phyloP scores from a whole-genome alignment of 768 basidiomycete species.

The Russula ochroleuca region DNA sequence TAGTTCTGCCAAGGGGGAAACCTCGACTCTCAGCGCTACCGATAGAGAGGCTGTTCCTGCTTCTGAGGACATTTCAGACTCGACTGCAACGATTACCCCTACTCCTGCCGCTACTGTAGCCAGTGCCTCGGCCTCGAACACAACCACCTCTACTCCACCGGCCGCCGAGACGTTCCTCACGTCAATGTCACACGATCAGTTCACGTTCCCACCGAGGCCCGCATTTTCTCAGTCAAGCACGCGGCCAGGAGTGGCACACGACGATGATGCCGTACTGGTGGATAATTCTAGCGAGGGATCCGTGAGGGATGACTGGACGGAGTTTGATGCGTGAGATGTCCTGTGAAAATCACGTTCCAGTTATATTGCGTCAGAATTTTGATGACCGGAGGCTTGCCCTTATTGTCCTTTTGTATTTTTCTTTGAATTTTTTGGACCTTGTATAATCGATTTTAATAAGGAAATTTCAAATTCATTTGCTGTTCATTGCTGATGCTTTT shows the following conservation, averaged over 20 bases:
- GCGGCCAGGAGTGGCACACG: neutral
- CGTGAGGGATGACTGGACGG: slow-evolving; percentile 19
- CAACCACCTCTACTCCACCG: neutral
- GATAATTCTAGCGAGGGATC: slow-evolving; percentile 13
- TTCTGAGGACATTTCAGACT: slow-evolving; percentile 3
- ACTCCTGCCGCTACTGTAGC: neutral
- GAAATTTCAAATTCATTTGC: no score
- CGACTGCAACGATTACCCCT: neutral
- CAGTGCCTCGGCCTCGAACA: neutral
- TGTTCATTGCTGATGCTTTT: no score
- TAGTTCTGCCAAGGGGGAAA: neutral
- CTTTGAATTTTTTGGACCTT: neutral
- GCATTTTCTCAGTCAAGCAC: neutral
- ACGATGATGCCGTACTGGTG: slow-evolving; percentile 15
- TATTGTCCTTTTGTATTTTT: neutral
- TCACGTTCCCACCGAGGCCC: slow-evolving; percentile 17
- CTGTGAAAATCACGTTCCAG: neutral
- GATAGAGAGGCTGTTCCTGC: neutral
- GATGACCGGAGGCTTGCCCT: neutral
- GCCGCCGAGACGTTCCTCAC: slow-evolving; percentile 11
- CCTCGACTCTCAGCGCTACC: neutral
- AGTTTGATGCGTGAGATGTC: slow-evolving; percentile 6
- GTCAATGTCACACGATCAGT: slow-evolving; percentile 16
- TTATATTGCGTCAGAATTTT: neutral
- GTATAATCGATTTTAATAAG: no score